A percentile compares a stretch with the other conserved stretches of the same genome.
Evolutionary conservation across 371 early-diverging fungal genomes (phyloP).

Genomic region (Mucor velutinosus): DNA sequence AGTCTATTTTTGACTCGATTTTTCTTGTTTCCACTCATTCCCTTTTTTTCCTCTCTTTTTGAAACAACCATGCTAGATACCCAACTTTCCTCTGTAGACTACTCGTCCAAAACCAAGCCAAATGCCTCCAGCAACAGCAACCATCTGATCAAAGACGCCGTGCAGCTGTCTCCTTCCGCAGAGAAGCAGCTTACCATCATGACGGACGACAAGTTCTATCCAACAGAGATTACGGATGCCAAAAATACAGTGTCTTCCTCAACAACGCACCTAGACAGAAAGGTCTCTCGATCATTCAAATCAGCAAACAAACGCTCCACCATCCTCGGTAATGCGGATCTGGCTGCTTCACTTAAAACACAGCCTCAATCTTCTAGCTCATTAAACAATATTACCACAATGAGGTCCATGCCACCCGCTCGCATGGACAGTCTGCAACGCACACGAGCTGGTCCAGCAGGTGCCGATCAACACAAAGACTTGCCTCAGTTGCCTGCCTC

Average conservation of each 20-base stretch:
- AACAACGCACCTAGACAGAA: constrained; percentile 59
- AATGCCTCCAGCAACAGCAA: neutral
- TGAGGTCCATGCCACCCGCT: constrained; percentile 12
- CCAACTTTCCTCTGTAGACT: constrained; percentile 47
- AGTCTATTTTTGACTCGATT: neutral
- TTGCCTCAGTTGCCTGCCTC: constrained; percentile 24
- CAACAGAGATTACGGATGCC: constrained; percentile 57
- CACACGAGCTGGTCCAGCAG: neutral
- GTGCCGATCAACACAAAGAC: constrained; percentile 31
- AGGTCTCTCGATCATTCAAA: constrained; percentile 63
- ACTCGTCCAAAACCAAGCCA: constrained; percentile 31
- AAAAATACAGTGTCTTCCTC: constrained; percentile 38
- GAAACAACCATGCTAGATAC: constrained; percentile 18
- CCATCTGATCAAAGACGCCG: constrained; percentile 16
- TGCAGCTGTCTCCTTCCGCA: constrained; percentile 18
- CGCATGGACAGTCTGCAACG: constrained; percentile 39
- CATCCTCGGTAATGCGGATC: constrained; percentile 38
- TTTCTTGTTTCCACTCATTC: neutral
- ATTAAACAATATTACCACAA: neutral
- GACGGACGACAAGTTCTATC: constrained; percentile 33
- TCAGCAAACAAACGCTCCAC: constrained; percentile 58
- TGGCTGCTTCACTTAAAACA: constrained; percentile 13
- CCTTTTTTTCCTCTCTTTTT: neutral
- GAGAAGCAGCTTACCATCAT: constrained; percentile 25
- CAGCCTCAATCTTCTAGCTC: neutral